Conservation (phyloP, 2,329 filamentous ascomycete genomes). For the Fusarium aywerte region DNA sequence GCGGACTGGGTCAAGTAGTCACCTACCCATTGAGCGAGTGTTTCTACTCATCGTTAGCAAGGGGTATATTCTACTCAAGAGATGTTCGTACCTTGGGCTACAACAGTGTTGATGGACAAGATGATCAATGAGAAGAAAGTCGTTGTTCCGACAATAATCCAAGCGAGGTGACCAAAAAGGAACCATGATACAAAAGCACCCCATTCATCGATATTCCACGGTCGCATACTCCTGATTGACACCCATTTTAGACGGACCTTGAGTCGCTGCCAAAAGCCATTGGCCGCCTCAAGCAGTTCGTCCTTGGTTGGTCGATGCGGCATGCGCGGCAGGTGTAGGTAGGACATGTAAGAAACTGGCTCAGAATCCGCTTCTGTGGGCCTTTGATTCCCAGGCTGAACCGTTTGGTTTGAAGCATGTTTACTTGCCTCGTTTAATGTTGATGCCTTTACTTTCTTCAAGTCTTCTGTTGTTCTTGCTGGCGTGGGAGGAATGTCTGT, state of each 20-base stretch:
- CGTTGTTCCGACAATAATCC: conserved; percentile 96
- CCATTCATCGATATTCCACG: conserved; percentile 97
- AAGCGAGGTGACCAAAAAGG: conserved; percentile 89
- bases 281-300: conserved; percentile 90
- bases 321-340: conserved; percentile 72
- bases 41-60: conserved; percentile 68
- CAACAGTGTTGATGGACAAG: conserved; percentile 91
- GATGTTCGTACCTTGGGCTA: conserved; percentile 79
- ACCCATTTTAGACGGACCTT: conserved; percentile 98
- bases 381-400: conserved; percentile 13
- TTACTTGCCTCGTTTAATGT: conserved; percentile 22
- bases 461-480: conserved; percentile 28
- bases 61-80: neutral
- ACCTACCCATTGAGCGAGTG: conserved; percentile 89
- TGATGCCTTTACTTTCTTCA: conserved; percentile 26
- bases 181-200: conserved; percentile 95
- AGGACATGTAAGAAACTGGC: conserved; percentile 65
- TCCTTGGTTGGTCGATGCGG: conserved; percentile 93
- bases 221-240: conserved; percentile 90
- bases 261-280: conserved; percentile 89
- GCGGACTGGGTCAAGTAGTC: conserved; percentile 96
- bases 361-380: conserved; percentile 47
- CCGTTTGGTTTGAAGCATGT: conserved; percentile 16
- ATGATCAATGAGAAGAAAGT: conserved; percentile 96
- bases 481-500: conserved; percentile 11